Evolutionary conservation across 2,329 filamentous ascomycete genomes (phyloP), one percentile per base, ranked within the genome.

Genomic region (Juglanconis oblonga): DNA sequence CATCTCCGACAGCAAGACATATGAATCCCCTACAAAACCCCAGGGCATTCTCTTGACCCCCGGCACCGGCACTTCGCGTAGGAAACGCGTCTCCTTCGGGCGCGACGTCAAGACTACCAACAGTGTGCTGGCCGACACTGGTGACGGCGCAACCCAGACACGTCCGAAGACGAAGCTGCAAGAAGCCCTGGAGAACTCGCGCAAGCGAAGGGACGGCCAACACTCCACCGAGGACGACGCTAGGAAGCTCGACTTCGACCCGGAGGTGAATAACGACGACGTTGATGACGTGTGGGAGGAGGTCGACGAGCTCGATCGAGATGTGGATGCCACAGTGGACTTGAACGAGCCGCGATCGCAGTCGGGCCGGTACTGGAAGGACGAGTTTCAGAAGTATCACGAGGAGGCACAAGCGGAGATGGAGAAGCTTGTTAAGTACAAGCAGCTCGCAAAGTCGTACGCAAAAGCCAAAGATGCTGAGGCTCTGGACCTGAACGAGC

Each of bases 351-450:
- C 90, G 6, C 84, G 87, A 64, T 91, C 89, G 2, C 83, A 88
- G 61, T 92, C 89, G 4, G 90, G 89, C 6, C 86, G 83, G 67
- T 92, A 90, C 73, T 94, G 90, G 90, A 93, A 93, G 73, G 81
- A 84, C 31, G 85, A 92, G 69, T 93, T 90, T 67, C 83, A 91
- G 65, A 83, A 81, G 57, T 94, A 93, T 68, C 86, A 90, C 52
- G 80, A 85, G 49, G 88, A 89, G 64, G 90, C 89, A 64, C 86
- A 85, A 71, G 81, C 80, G 48, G 88, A 93, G 72, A 87, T 92
- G 79, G 87, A 87, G 76, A 91, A 89, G 75, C 79, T 94, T 69
- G 82, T 93, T 69, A 86, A 85, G 69, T 93, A 92, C 78, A 91
- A 92, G 77, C 85, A 90, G 69, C 79, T 91, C 63, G 89, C 90